Evolutionary conservation across 2,329 filamentous ascomycete genomes (phyloP).

Genomic region (Dichotomopilus funicola): DNA sequence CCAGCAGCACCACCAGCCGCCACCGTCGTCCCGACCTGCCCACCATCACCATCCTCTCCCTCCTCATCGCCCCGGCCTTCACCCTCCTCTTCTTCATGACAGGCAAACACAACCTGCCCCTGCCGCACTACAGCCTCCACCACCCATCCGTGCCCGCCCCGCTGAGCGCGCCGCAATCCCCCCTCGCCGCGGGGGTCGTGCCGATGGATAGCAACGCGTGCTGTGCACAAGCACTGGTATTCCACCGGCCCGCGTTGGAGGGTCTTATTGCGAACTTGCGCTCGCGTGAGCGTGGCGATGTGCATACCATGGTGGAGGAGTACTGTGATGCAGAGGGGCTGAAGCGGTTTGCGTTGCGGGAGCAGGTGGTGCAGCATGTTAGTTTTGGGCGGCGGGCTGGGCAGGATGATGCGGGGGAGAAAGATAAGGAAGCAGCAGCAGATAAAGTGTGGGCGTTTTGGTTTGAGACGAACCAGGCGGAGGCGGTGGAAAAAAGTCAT

Average conservation of each 20-base stretch:
- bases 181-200: constrained; percentile 7
- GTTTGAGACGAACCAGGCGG: constrained; percentile 12
- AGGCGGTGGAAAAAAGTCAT: constrained; percentile 10
- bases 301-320: constrained; percentile 17
- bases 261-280: constrained; percentile 8
- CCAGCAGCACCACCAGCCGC: neutral
- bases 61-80: constrained; percentile 13
- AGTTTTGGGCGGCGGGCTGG: constrained; percentile 14
- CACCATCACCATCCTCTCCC: constrained; percentile 13
- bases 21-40: constrained; percentile 9
- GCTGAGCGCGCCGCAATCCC: neutral
- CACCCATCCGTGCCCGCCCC: neutral
- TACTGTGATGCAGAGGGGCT: constrained; percentile 8
- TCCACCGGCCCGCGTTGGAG: constrained; percentile 12
- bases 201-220: constrained; percentile 16
- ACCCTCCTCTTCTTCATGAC: constrained; percentile 14
- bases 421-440: no score
- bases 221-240: constrained; percentile 17
- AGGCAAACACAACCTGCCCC: constrained; percentile 18
- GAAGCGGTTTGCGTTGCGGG: constrained; percentile 14
- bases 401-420: constrained; percentile 1
- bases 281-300: constrained; percentile 11
- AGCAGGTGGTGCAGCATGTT: constrained; percentile 18
- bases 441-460: constrained; percentile 17
- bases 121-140: constrained; percentile 9